Conservation (phyloP, 495 filamentous ascomycete genomes). For the Penicillium argentinense region DNA sequence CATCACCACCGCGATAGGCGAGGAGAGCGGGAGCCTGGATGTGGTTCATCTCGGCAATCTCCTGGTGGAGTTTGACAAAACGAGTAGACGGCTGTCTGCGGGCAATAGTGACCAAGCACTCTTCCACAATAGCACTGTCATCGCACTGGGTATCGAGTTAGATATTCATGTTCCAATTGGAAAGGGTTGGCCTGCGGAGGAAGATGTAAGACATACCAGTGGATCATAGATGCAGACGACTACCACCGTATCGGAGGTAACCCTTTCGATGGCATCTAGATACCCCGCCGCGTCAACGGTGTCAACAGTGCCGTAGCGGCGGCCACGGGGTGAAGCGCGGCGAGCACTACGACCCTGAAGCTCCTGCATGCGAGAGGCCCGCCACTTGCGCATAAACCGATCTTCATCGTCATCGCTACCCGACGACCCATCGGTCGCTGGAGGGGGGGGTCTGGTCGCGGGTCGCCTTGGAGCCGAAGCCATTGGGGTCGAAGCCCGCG, state of each 20-base stretch:
- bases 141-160: slow-evolving; percentile 57
- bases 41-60: slow-evolving; percentile 92
- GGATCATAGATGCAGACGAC: slow-evolving; percentile 94
- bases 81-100: slow-evolving; percentile 65
- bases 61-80: slow-evolving; percentile 88
- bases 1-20: slow-evolving; percentile 83
- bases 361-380: slow-evolving; percentile 73
- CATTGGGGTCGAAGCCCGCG: slow-evolving; percentile 29
- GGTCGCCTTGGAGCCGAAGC: slow-evolving; percentile 29
- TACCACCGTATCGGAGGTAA: slow-evolving; percentile 77
- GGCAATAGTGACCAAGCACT: slow-evolving; percentile 71
- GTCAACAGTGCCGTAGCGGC: slow-evolving; percentile 74
- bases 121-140: slow-evolving; percentile 73
- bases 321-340: slow-evolving; percentile 65
- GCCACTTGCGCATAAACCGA: slow-evolving; percentile 80
- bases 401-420: slow-evolving; percentile 69
- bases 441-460: slow-evolving; percentile 31
- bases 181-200: too few relatives aligned
- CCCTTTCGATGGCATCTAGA: slow-evolving; percentile 91
- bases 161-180: too few relatives aligned
- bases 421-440: slow-evolving; percentile 30
- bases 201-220: slow-evolving; percentile 74
- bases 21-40: slow-evolving; percentile 86
- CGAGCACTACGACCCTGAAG: slow-evolving; percentile 59
- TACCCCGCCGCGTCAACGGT: slow-evolving; percentile 88